A percentile compares a stretch with the other conserved stretches of the same genome.
Evolutionary conservation across 208 protist species (phyloP).

Genomic region (Trypanosoma boissoni): DNA sequence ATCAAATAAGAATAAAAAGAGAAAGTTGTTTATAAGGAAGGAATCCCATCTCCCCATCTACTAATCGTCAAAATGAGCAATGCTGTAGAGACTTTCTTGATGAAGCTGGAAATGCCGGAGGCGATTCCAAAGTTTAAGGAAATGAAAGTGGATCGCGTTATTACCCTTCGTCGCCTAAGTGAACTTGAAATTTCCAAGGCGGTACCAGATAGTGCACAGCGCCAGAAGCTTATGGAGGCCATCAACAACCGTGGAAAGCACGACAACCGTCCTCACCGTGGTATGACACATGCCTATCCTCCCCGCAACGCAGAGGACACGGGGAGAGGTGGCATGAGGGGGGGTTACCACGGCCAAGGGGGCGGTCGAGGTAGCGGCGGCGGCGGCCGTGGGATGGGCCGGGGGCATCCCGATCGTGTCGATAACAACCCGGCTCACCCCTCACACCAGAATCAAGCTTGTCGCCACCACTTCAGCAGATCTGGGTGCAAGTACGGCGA

Average conservation of each 20-base stretch:
- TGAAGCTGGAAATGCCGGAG: conserved; percentile 72
- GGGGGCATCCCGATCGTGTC: conserved; percentile 1
- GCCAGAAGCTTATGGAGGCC: conserved; percentile 57
- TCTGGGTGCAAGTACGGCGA: conserved; percentile 81
- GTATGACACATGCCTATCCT: conserved; percentile 28
- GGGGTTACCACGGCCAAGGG: conserved; percentile 20
- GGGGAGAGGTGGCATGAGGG: conserved; percentile 30
- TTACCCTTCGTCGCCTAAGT: conserved; percentile 69
- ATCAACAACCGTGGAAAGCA: conserved; percentile 70
- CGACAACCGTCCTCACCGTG: conserved; percentile 31
- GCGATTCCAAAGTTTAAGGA: conserved; percentile 65
- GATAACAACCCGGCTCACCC: conserved; percentile 13
- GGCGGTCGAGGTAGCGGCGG: conserved; percentile 33
- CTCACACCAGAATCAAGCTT: conserved; percentile 34
- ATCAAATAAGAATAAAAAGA: conserved; percentile 24
- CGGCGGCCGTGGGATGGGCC: conserved; percentile 33
- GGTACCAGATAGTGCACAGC: conserved; percentile 76
- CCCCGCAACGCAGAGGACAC: conserved; percentile 30
- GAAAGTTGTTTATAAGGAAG: conserved; percentile 8
- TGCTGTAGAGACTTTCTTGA: conserved; percentile 75
- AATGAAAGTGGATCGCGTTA: conserved; percentile 68
- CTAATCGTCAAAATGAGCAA: conserved; percentile 24
- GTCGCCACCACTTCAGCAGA: conserved; percentile 72
- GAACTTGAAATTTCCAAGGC: conserved; percentile 56
- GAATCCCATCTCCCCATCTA: background rate